A percentile compares a stretch with the other conserved stretches of the same genome.
Conservation (phyloP, 352 stramenopile genomes). For the Phytophthora vignae region DNA sequence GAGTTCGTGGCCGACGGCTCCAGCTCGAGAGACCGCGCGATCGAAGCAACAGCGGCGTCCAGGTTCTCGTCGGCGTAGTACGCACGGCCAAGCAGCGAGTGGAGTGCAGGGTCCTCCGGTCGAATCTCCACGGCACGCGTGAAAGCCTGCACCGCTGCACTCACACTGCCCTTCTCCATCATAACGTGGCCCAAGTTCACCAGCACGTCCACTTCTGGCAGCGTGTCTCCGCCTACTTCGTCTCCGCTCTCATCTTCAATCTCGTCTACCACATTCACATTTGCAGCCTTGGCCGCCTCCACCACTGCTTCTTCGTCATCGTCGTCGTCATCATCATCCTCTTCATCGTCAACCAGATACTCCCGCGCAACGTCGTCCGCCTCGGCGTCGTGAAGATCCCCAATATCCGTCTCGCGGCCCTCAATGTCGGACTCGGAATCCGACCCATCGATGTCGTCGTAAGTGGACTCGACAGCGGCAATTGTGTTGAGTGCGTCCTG, state of each 20-base stretch:
- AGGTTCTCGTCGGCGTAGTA: slow-evolving; percentile 89
- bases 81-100: slow-evolving; percentile 81
- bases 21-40: slow-evolving; percentile 71
- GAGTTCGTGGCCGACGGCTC: slow-evolving; percentile 86
- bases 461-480: slow-evolving; percentile 58
- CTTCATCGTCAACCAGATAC: slow-evolving; percentile 49
- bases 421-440: slow-evolving; percentile 54
- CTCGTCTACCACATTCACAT: slow-evolving; percentile 8
- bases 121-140: slow-evolving; percentile 86
- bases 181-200: slow-evolving; percentile 83
- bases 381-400: slow-evolving; percentile 58
- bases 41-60: slow-evolving; percentile 73
- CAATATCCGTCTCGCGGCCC: slow-evolving; percentile 52
- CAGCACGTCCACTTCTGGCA: slow-evolving; percentile 86
- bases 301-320: slow-evolving; percentile 43
- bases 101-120: slow-evolving; percentile 72
- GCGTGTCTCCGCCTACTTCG: slow-evolving; percentile 68
- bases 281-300: slow-evolving; percentile 34
- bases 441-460: slow-evolving; percentile 57
- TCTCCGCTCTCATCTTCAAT: slow-evolving; percentile 55
- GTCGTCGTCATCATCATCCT: slow-evolving; percentile 66
- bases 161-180: slow-evolving; percentile 84
- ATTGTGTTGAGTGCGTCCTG: slow-evolving; percentile 62
- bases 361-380: slow-evolving; percentile 40
- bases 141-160: slow-evolving; percentile 83